Conservation (phyloP, 2,329 filamentous ascomycete species). For the Chaetomium strumarium region DNA sequence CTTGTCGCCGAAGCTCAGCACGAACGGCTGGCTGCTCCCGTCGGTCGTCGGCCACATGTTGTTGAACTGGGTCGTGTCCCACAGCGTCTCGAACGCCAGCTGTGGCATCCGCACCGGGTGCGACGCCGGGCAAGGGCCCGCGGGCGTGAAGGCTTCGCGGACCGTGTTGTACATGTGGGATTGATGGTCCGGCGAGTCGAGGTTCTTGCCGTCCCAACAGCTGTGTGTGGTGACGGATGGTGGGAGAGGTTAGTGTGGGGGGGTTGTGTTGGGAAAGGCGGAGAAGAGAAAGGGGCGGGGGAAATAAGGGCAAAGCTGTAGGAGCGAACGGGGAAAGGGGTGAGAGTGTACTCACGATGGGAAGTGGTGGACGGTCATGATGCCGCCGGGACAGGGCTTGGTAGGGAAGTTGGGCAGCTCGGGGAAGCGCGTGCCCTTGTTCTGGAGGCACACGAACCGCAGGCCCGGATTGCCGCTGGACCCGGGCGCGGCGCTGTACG, state of each 20-base stretch:
- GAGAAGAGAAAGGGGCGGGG: background rate
- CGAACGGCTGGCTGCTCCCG: conserved; percentile 28
- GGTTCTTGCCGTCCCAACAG: conserved; percentile 45
- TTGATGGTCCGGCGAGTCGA: conserved; percentile 33
- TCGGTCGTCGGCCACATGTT: conserved; percentile 34
- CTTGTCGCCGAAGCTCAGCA: conserved; percentile 22
- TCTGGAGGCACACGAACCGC: conserved; percentile 38
- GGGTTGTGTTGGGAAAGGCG: background rate
- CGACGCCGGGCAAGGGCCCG: conserved; percentile 25
- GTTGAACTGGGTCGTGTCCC: conserved; percentile 36
- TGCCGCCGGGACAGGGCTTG: conserved; percentile 34
- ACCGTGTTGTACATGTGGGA: conserved; percentile 30
- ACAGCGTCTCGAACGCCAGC: conserved; percentile 40
- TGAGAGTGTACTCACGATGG: conserved; percentile 10
- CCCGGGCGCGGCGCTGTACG: conserved; percentile 9
- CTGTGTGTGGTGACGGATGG: conserved; percentile 42
- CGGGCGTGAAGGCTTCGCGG: conserved; percentile 21
- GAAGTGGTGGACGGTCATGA: conserved; percentile 41
- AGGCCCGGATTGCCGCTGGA: conserved; percentile 26
- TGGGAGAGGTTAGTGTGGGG: conserved; percentile 34
- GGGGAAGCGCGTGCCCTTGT: conserved; percentile 36
- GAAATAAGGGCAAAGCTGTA: too few species aligned
- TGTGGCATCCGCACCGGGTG: conserved; percentile 31
- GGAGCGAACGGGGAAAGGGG: background rate
- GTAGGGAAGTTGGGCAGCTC: conserved; percentile 38